Evolutionary conservation across 1,284 basidiomycete species (phyloP).

Genomic region (Pseudozyma thailandica): DNA sequence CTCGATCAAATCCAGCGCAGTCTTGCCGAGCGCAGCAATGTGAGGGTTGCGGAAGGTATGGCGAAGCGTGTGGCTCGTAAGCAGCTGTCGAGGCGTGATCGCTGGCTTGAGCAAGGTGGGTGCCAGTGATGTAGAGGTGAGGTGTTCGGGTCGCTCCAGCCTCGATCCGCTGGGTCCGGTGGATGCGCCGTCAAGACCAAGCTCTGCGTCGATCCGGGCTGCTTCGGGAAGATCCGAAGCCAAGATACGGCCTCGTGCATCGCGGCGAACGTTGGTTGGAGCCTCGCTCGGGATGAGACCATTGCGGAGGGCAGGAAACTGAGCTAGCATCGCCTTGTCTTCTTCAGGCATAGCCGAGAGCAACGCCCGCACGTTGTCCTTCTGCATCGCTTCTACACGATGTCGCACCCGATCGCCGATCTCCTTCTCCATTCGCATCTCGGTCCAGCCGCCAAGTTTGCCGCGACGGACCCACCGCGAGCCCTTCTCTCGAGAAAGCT

Average conservation of each 20-base stretch:
- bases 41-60: constrained; percentile 67
- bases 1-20: constrained; percentile 65
- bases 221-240: constrained; percentile 44
- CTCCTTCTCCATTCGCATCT: constrained; percentile 62
- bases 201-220: constrained; percentile 46
- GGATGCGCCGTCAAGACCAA: constrained; percentile 33
- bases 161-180: constrained; percentile 13
- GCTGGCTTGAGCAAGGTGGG: constrained; percentile 64
- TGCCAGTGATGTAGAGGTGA: constrained; percentile 60
- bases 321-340: constrained; percentile 41
- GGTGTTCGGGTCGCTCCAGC: constrained; percentile 30
- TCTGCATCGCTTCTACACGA: constrained; percentile 53
- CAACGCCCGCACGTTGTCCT: constrained; percentile 56
- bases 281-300: constrained; percentile 33
- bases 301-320: constrained; percentile 35
- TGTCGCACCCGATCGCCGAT: constrained; percentile 49
- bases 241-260: constrained; percentile 31
- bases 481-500: constrained; percentile 56
- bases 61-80: constrained; percentile 63
- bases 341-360: constrained; percentile 47
- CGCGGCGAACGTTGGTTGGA: constrained; percentile 17
- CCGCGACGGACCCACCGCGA: constrained; percentile 62
- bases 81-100: constrained; percentile 56
- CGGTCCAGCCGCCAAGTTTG: constrained; percentile 64
- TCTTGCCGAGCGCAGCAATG: constrained; percentile 63